Percentiles rank a stretch among this genome's conserved stretches.
These are phyloP conservation scores for Trametes punicea DNA, from an alignment of 768 basidiomycete genomes.

Conservation along the genomic window DNA sequence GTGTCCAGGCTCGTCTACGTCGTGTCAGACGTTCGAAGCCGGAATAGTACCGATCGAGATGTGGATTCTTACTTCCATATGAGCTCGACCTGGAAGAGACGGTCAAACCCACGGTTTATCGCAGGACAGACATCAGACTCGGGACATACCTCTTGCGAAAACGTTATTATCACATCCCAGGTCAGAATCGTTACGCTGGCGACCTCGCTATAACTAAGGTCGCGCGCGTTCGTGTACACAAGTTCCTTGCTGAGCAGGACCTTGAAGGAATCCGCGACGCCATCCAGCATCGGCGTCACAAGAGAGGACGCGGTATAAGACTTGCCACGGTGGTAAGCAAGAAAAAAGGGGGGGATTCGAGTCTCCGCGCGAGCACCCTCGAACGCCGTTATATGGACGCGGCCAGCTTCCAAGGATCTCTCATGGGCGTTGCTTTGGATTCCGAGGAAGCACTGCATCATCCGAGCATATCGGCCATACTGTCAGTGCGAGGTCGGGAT, in stretches of 20 bases:
- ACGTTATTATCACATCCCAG: conserved; percentile 16
- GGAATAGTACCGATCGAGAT: background rate
- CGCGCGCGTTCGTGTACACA: background rate
- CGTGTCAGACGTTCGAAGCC: background rate
- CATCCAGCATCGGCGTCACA: background rate
- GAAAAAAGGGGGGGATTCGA: background rate
- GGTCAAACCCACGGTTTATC: too few relatives aligned
- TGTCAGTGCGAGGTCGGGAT: background rate
- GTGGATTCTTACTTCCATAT: conserved; percentile 23
- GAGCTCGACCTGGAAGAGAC: conserved; percentile 20
- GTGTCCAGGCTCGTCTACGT: conserved; percentile 21
- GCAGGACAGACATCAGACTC: too few relatives aligned
- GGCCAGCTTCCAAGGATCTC: background rate
- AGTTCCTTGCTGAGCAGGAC: background rate
- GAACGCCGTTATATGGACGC: background rate
- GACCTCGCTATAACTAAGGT: conserved; percentile 16
- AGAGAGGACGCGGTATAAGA: background rate
- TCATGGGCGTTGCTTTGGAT: background rate
- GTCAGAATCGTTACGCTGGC: conserved; percentile 17
- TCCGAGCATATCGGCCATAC: background rate
- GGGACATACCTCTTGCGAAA: conserved; percentile 20
- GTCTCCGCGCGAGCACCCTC: background rate
- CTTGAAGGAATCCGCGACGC: background rate
- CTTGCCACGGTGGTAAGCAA: background rate
- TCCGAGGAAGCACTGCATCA: background rate